Conservation (phyloP, 2,329 filamentous ascomycete genomes). For the Verticillium isaacii region DNA sequence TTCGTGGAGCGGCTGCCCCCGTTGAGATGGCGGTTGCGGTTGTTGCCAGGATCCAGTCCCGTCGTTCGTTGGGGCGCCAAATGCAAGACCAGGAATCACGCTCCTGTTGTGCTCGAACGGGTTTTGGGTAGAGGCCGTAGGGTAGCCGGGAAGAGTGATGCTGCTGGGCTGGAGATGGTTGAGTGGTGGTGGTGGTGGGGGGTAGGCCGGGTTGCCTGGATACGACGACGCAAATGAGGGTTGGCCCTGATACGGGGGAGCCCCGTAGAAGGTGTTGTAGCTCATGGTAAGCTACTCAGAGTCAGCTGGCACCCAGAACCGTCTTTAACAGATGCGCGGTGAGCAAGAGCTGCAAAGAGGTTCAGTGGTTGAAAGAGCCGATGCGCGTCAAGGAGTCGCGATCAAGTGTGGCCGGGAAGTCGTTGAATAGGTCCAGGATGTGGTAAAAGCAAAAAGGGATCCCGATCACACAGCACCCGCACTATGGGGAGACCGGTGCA, state of each 20-base stretch:
- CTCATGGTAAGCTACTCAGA: conserved; percentile 25
- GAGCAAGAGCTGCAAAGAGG: background rate
- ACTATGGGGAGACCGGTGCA: background rate
- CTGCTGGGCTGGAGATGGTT: conserved; percentile 5
- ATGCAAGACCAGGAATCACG: conserved; percentile 20
- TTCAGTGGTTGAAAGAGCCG: background rate
- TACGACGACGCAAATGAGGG: conserved; percentile 8
- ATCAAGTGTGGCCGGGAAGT: background rate
- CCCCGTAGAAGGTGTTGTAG: conserved; percentile 26
- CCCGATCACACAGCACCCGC: background rate
- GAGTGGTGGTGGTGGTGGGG: background rate
- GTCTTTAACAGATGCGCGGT: background rate
- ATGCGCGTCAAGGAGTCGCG: background rate
- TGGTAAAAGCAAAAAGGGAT: background rate
- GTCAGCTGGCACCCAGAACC: background rate
- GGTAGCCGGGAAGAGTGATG: background rate
- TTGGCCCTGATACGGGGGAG: conserved; percentile 20
- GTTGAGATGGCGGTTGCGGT: conserved; percentile 5
- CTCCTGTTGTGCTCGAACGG: conserved; percentile 14
- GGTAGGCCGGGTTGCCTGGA: conserved; percentile 5
- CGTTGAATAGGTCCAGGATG: background rate
- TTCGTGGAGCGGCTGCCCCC: conserved; percentile 6
- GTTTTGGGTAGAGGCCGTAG: background rate
- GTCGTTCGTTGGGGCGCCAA: conserved; percentile 5
- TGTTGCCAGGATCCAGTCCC: conserved; percentile 2